Base-by-base conservation (phyloP, 352 stramenopile genomes). In the Pilasporangium apinafurcum region DNA sequence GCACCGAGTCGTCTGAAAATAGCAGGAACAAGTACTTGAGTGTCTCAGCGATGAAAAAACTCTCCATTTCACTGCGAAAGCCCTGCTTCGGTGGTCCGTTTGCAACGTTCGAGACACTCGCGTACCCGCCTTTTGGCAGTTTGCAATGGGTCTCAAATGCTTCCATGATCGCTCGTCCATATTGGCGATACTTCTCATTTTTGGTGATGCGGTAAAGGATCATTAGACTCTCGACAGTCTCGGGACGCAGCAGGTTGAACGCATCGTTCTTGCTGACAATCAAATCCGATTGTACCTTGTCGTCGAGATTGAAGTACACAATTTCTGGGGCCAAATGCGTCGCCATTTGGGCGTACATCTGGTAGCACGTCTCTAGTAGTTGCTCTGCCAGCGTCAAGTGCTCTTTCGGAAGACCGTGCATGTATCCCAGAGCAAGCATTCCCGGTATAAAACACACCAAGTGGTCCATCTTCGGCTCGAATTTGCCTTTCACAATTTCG, bases 21-120 rank as follows among this genome's bases (percentile, higher is more conserved):
- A 96, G 68, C 44, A 97, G 53, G 56, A 95, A 96, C 29, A 97
- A 65, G 62, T 97, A 97, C 71, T 97, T 97, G 57, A 97, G 76
- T 50, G 90, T 97, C 72, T 97, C 88, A 21, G 82, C 84, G 46
- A 96, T 62, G 55, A 96, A 97, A 56, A 93, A 97, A 26, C 81
- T 96, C 49, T 95, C 83, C 83, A 95, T 96, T 45, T 85, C 75
- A 63, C 81, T 62, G 8, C 71, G 63, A 21, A 78, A 86, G 20
- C 62, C 53, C 44, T 61, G 51, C 24, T 59, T 51, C 26, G 64
- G 46, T 5, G 69, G 59, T 1, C 61, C 62, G n/a, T 56, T 68
- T 18, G 72, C 55, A 32, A 91, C 73, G 28, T 86, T 79, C 14
- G 42, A 45, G 40, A 88, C 65, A 18, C 66, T 87, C 21, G 67